These are phyloP conservation scores for Fusarium napiforme DNA, from an alignment of 2,329 filamentous ascomycete genomes.

Conservation along the genomic window DNA sequence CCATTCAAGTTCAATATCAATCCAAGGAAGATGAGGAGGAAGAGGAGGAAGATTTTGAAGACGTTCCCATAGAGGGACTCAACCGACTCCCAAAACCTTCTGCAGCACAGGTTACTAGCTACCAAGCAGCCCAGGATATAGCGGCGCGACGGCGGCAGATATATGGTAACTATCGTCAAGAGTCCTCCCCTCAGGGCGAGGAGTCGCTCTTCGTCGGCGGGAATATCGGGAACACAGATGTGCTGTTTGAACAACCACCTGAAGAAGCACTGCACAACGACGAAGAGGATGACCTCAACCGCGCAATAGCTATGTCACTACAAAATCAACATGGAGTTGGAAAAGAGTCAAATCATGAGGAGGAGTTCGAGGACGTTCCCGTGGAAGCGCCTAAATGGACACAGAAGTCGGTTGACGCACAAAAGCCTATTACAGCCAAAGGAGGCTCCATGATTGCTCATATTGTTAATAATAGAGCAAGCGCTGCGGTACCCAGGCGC, in stretches of 20 bases:
- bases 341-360: constrained; percentile 53
- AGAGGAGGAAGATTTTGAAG: constrained; percentile 86
- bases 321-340: constrained; percentile 66
- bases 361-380: constrained; percentile 62
- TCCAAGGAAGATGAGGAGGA: constrained; percentile 71
- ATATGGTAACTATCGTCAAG: constrained; percentile 35
- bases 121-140: constrained; percentile 43
- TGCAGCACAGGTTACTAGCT: constrained; percentile 33
- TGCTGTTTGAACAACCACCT: constrained; percentile 43
- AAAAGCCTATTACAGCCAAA: constrained; percentile 62
- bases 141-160: constrained; percentile 44
- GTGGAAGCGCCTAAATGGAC: constrained; percentile 62
- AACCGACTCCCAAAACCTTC: constrained; percentile 78
- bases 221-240: constrained; percentile 39
- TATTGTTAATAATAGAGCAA: constrained; percentile 79
- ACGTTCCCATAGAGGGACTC: constrained; percentile 89
- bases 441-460: constrained; percentile 74
- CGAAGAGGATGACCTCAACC: constrained; percentile 73
- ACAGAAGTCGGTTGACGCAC: constrained; percentile 62
- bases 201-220: constrained; percentile 60
- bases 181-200: constrained; percentile 51
- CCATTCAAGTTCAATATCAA: constrained; percentile 66
- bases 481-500: constrained; percentile 64
- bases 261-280: constrained; percentile 54
- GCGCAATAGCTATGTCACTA: constrained; percentile 87